Evolutionary conservation across 2,329 filamentous ascomycete species (phyloP), one percentile per base, ranked within the genome.

Genomic region (Acephala macrosclerotiorum): DNA sequence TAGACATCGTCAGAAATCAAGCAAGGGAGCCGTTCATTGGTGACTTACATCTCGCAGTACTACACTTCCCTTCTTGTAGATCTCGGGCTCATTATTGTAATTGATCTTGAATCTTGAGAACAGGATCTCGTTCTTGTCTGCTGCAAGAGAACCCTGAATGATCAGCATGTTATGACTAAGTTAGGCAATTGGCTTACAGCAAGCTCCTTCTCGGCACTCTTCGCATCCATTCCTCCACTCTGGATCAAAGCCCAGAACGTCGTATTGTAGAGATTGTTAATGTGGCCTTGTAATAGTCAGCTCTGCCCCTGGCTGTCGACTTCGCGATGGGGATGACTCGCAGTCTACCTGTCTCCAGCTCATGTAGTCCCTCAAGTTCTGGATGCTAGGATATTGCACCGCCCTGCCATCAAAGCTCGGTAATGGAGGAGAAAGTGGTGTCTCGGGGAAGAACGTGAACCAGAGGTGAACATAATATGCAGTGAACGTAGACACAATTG

Each of bases 231-330:
- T 0, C 90, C 91, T 1, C 92, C 94, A 57, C 88, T 82, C 69
- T 93, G 88, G 25, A 98, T 91, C 73, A 99, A 82, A 0, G 90
- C 84, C 96, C 96, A 99, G 78, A 98, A 98, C 0, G 93, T 93
- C 0, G 96, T 99, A 77, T 99, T 99, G 79, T 97, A 99, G 4
- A 99, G 86, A 75, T 99, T 99, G 79, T 99, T 99, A 73, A 99
- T 97, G 77, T 99, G 96, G 71, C 92, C 92, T 95, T 66, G 12
- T 14, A 45, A 29, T 18, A 38, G 40, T 74, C 36, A 72, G 65
- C 38, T n/a, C 40, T 2, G 47, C 1, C 4, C 16, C 18, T 8
- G 33, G 29, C 29, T 14, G 36, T 36, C 25, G 9, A 9, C 29
- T 5, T 11, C 36, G 6, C 9, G n/a, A 20, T 35, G 2, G 12